Conservation (phyloP, 441 rosid genomes). For the Bocquillonia castaneifolia region DNA sequence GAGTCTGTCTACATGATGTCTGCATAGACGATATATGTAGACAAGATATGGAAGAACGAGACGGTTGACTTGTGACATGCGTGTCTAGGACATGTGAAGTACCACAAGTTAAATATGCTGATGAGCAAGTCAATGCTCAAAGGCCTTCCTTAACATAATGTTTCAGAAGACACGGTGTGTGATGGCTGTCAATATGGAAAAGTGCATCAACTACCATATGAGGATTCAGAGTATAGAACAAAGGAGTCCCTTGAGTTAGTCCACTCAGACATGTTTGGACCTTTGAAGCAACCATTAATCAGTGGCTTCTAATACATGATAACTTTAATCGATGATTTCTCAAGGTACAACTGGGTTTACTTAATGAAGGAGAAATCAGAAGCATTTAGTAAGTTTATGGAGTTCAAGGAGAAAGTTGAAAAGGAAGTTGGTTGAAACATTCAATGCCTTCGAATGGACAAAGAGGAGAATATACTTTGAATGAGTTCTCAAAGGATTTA, state of each 20-base stretch:
- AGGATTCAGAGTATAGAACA: not conserved
- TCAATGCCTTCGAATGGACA: no score
- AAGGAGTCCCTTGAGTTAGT: not conserved
- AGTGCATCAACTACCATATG: not conserved
- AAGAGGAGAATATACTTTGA: not conserved
- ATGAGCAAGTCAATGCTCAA: conserved; percentile 2
- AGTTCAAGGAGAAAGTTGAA: no score
- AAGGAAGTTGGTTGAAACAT: no score
- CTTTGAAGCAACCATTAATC: no score
- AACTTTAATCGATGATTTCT: not conserved
- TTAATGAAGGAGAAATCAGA: no score
- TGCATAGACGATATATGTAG: not conserved
- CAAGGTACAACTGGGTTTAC: not conserved
- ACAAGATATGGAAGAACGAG: conserved; percentile 7
- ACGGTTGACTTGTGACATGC: conserved; percentile 1
- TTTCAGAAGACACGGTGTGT: not conserved
- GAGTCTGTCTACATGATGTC: conserved; percentile 11
- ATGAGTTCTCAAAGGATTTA: not conserved
- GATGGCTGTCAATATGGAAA: not conserved
- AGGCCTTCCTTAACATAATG: not conserved
- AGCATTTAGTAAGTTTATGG: no score
- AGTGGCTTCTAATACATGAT: not conserved
- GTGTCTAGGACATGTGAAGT: not conserved
- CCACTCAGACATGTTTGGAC: not conserved
- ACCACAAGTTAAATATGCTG: not conserved